Evolutionary conservation across 2,329 filamentous ascomycete genomes (phyloP).

Genomic region (Hypomyces rosellus): DNA sequence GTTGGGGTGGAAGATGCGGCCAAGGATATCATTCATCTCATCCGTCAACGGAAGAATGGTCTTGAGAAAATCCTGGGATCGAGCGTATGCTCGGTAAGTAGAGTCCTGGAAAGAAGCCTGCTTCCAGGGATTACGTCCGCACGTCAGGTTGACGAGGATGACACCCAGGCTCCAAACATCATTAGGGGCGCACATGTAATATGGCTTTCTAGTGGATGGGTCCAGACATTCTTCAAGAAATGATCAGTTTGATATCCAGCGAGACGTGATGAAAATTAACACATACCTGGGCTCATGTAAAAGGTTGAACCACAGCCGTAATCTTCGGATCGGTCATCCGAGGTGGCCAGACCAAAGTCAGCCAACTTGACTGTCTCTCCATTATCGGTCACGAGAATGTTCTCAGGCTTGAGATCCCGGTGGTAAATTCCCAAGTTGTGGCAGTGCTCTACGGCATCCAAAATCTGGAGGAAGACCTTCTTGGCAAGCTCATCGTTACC

Average conservation of each 20-base stretch:
- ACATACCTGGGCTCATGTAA: slow-evolving; percentile 97
- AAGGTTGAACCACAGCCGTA: slow-evolving; percentile 98
- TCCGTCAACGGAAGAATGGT: slow-evolving; percentile 86
- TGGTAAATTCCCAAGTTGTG: slow-evolving; percentile 93
- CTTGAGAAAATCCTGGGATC: slow-evolving; percentile 80
- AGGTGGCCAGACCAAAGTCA: slow-evolving; percentile 93
- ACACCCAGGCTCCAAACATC: slow-evolving; percentile 98
- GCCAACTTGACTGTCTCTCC: slow-evolving; percentile 91
- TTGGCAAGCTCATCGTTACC: slow-evolving; percentile 85
- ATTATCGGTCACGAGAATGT: slow-evolving; percentile 84
- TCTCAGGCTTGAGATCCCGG: slow-evolving; percentile 95
- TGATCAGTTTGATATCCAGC: too few species aligned
- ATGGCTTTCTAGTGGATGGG: slow-evolving; percentile 65
- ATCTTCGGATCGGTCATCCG: slow-evolving; percentile 76
- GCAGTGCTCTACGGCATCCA: slow-evolving; percentile 95
- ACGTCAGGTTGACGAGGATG: slow-evolving; percentile 94
- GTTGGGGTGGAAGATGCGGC: slow-evolving; percentile 80
- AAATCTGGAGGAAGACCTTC: slow-evolving; percentile 84
- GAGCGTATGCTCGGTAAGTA: slow-evolving; percentile 85
- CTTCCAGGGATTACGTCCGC: slow-evolving; percentile 98
- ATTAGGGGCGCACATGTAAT: slow-evolving; percentile 88
- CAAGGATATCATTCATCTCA: slow-evolving; percentile 82
- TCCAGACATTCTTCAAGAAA: slow-evolving; percentile 72
- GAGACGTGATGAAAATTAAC: slow-evolving; percentile 3
- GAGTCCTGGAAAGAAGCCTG: slow-evolving; percentile 88